phyloP scores from a whole-genome alignment of 2,329 filamentous ascomycete genomes.

The Eurotiales sp. region DNA sequence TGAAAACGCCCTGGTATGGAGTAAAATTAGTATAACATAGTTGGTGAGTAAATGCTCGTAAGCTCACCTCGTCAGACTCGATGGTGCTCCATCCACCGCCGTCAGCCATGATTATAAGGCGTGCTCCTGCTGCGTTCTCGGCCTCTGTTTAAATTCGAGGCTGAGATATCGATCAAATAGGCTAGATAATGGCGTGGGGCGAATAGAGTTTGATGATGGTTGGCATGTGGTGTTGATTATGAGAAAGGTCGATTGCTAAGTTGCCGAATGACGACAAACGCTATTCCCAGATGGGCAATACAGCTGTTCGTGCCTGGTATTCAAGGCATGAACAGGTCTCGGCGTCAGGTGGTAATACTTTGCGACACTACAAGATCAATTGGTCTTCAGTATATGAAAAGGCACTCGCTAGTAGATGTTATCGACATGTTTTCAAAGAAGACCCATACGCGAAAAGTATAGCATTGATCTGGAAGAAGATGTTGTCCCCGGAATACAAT shows the following conservation, averaged over 20 bases:
- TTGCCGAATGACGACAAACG: neutral
- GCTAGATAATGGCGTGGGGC: no score
- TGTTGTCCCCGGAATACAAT: no score
- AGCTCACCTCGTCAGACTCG: constrained; percentile 84
- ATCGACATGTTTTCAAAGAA: no score
- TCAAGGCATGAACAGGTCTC: neutral
- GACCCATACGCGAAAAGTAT: no score
- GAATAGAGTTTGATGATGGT: no score
- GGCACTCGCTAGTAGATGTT: no score
- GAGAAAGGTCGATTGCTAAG: neutral
- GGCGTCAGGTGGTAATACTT: no score
- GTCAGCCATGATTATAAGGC: constrained; percentile 50
- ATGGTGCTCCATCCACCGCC: constrained; percentile 87
- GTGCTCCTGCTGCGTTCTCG: neutral
- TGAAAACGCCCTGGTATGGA: constrained; percentile 76
- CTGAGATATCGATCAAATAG: neutral
- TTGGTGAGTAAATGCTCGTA: neutral
- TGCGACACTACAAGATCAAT: no score
- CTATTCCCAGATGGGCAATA: neutral
- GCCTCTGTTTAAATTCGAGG: no score
- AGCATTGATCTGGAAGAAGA: no score
- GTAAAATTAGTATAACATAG: neutral
- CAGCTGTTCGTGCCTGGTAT: neutral
- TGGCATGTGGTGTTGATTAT: neutral
- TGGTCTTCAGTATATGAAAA: no score